Base-by-base conservation (phyloP, 2,329 filamentous ascomycete species). In the Balansia obtecta region DNA sequence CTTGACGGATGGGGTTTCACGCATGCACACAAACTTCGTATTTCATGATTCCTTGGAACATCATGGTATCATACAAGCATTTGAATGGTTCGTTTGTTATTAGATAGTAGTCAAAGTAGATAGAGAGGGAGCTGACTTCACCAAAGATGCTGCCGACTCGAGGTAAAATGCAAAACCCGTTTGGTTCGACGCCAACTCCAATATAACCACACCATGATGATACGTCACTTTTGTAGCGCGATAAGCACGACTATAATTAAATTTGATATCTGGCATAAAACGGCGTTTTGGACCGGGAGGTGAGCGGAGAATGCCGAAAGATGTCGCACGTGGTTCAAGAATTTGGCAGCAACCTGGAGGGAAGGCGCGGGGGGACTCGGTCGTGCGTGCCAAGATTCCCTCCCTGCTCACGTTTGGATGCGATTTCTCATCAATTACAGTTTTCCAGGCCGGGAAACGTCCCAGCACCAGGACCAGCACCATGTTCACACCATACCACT, bases 81-180 rank as follows among this genome's bases (percentile, higher is more conserved):
- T 48, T 32, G 50, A 42, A 32, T 27, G 34, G 16, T 48, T 44
- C 46, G 27, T 45, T 37, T 12, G 11, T 42, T 45, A 45, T 48
- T 51, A 48, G 50, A 51, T 51, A 51, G 50, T 41, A 39, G 16
- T 44, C 33, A 45, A 45, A 32, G 34, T 48, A 51, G 46, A 51
- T 48, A 51, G 50, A 45, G 50, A 45, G n/a, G n/a, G n/a, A 22
- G 20, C 20, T 34, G 46, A 42, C 27, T 27, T 48, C 34, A 46
- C 46, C 50, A 48, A 22, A 40, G 11, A 18, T 15, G 18, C 40
- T 39, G 22, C 27, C 27, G n/a, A 47, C 38, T 32, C 16, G 15
- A 42, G 40, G n/a, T n/a, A 16, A 47, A 47, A 45, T 39, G 45
- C 22, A 16, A 42, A 42, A 40, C 20, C 15, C 30, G 11, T 13